Conservation (phyloP, 192 early-diverging fungal genomes). For the Coemansia sp. region DNA sequence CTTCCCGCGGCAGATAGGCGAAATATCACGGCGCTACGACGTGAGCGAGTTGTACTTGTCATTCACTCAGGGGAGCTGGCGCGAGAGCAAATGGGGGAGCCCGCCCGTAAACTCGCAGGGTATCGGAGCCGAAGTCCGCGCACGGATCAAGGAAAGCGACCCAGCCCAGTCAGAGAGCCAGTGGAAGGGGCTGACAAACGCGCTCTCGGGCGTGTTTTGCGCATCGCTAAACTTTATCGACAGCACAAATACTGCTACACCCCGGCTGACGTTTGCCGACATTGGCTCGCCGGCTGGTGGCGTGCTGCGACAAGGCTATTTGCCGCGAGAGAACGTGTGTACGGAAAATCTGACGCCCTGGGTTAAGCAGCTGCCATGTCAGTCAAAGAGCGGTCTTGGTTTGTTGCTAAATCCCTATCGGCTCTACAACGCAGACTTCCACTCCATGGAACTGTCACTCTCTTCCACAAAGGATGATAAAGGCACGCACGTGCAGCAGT, state of each 20-base stretch:
- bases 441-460: conserved; percentile 82
- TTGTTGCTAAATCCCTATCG: conserved; percentile 85
- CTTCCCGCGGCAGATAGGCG: conserved; percentile 81
- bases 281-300: neutral
- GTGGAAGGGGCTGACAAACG: conserved; percentile 88
- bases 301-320: conserved; percentile 66
- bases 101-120: conserved; percentile 57
- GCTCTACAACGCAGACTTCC: conserved; percentile 86
- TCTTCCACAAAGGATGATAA: conserved; percentile 58
- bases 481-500: conserved; percentile 53
- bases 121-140: conserved; percentile 74
- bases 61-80: conserved; percentile 90
- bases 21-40: conserved; percentile 71
- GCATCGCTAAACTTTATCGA: conserved; percentile 95
- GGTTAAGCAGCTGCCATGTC: conserved; percentile 94
- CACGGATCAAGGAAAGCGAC: conserved; percentile 56
- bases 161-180: conserved; percentile 14
- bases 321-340: conserved; percentile 92
- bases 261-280: conserved; percentile 52
- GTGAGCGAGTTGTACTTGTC: conserved; percentile 81
- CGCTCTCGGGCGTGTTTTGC: conserved; percentile 92
- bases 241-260: conserved; percentile 64
- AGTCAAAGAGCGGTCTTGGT: conserved; percentile 86
- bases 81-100: conserved; percentile 75
- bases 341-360: conserved; percentile 99